A percentile compares a stretch with the other conserved stretches of the same genome.
These are phyloP conservation scores for Colletotrichum zoysiae DNA, from an alignment of 2,329 filamentous ascomycete genomes.

Conservation along the genomic window DNA sequence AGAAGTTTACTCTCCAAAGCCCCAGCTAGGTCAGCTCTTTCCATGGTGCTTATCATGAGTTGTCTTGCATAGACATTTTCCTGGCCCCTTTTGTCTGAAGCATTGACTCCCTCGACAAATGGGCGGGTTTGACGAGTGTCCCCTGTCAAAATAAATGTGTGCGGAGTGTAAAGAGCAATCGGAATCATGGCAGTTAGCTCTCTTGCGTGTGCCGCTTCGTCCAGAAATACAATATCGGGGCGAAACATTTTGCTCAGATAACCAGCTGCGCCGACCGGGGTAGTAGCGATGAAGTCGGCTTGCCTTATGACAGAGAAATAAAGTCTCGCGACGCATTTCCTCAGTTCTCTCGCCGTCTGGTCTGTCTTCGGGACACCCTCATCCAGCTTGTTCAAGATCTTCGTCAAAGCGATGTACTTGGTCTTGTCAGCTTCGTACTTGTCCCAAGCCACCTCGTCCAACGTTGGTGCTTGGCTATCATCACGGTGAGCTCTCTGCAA, in stretches of 20 bases:
- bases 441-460: slow-evolving; percentile 60
- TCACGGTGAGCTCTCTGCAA: neutral
- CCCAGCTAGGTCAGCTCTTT: slow-evolving; percentile 50
- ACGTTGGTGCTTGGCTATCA: slow-evolving; percentile 47
- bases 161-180: slow-evolving; percentile 57
- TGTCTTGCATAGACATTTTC: slow-evolving; percentile 35
- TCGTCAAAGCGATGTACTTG: slow-evolving; percentile 51
- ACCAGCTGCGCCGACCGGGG: slow-evolving; percentile 55
- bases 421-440: slow-evolving; percentile 52
- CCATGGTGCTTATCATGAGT: slow-evolving; percentile 53
- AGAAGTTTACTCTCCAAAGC: slow-evolving; percentile 51
- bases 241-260: slow-evolving; percentile 69
- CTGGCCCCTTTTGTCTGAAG: neutral
- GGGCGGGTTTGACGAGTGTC: slow-evolving; percentile 60
- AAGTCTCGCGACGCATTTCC: slow-evolving; percentile 49
- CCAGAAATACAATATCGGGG: slow-evolving; percentile 88
- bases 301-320: slow-evolving; percentile 55
- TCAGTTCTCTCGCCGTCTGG: slow-evolving; percentile 43
- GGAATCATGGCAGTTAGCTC: slow-evolving; percentile 61
- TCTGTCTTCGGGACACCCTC: slow-evolving; percentile 41
- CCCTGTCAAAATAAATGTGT: slow-evolving; percentile 60
- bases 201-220: slow-evolving; percentile 69
- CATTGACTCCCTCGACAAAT: slow-evolving; percentile 50
- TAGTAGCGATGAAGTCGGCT: slow-evolving; percentile 61
- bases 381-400: slow-evolving; percentile 50